phyloP scores from a whole-genome alignment of 1,284 basidiomycete species.

The Farysia itapuensis region DNA sequence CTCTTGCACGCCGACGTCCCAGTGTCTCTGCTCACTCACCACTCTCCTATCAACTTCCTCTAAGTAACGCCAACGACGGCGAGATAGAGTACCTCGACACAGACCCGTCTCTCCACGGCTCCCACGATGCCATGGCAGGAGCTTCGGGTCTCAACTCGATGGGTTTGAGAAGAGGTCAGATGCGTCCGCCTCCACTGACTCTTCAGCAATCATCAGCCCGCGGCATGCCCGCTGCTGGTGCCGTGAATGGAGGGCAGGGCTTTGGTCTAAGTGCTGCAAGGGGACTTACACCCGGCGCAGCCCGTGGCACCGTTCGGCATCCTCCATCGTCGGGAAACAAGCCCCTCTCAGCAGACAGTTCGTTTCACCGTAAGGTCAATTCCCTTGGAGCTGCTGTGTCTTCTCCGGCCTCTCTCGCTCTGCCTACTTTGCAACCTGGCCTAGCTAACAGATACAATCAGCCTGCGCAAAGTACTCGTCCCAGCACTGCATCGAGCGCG shows the following conservation, averaged over 20 bases:
- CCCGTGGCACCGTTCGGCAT: slow-evolving; percentile 20
- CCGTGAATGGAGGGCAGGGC: slow-evolving; percentile 35
- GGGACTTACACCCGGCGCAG: slow-evolving; percentile 35
- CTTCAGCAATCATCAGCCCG: slow-evolving; percentile 29
- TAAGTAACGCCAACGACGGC: slow-evolving; percentile 13
- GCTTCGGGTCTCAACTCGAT: slow-evolving; percentile 19
- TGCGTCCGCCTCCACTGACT: slow-evolving; percentile 32
- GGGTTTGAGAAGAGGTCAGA: slow-evolving; percentile 30
- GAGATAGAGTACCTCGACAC: slow-evolving; percentile 37
- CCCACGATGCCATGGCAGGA: slow-evolving; percentile 1
- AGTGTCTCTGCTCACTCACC: slow-evolving; percentile 16
- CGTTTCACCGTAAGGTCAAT: slow-evolving; percentile 40
- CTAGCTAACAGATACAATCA: background rate
- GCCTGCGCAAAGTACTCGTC: slow-evolving; percentile 2
- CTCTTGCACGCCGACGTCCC: slow-evolving; percentile 11
- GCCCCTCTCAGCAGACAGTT: slow-evolving; percentile 11
- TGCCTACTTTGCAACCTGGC: background rate
- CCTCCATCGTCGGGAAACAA: slow-evolving; percentile 12
- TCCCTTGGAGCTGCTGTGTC: slow-evolving; percentile 20
- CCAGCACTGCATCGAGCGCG: slow-evolving; percentile 46
- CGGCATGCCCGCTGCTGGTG: slow-evolving; percentile 27
- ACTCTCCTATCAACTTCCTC: slow-evolving; percentile 8
- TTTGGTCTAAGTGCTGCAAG: slow-evolving; percentile 41
- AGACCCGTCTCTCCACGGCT: slow-evolving; percentile 13
- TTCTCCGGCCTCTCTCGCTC: slow-evolving; percentile 4